Conservation (phyloP, 2,329 filamentous ascomycete genomes). For the Sphaerulina musiva region DNA sequence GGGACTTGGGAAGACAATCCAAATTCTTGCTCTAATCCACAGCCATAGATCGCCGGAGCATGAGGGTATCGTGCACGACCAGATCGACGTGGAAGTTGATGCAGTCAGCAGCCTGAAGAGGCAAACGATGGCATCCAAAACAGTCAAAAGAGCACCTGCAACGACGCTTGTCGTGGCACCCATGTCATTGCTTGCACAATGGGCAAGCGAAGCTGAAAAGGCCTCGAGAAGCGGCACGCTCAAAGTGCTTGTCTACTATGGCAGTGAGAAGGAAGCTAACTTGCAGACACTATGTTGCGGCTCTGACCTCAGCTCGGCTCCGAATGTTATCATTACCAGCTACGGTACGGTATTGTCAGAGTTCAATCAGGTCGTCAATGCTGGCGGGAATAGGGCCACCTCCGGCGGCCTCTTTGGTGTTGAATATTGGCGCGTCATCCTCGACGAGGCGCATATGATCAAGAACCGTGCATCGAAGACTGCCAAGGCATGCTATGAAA, state of each 20-base stretch:
- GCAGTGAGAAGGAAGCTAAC: slow-evolving; percentile 72
- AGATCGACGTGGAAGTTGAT: slow-evolving; percentile 23
- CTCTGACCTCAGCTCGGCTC: slow-evolving; percentile 66
- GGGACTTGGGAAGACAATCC: slow-evolving; percentile 96
- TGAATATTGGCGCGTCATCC: slow-evolving; percentile 88
- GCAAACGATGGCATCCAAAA: slow-evolving; percentile 51
- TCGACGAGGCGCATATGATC: slow-evolving; percentile 92
- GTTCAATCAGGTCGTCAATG: slow-evolving; percentile 62
- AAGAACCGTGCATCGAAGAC: slow-evolving; percentile 85
- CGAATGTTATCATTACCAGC: slow-evolving; percentile 88
- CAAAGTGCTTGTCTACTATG: slow-evolving; percentile 86
- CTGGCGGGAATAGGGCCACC: slow-evolving; percentile 55
- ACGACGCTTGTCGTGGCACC: slow-evolving; percentile 95
- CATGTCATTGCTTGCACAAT: slow-evolving; percentile 93
- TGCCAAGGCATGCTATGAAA: slow-evolving; percentile 86
- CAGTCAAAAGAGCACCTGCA: slow-evolving; percentile 65
- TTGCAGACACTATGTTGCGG: slow-evolving; percentile 71
- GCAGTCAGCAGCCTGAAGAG: slow-evolving; percentile 58
- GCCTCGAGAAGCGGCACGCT: slow-evolving; percentile 78
- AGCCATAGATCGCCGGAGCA: slow-evolving; percentile 57
- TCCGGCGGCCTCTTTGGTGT: slow-evolving; percentile 71
- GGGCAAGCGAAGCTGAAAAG: slow-evolving; percentile 91
- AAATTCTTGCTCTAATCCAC: slow-evolving; percentile 93
- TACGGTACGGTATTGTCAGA: slow-evolving; percentile 91
- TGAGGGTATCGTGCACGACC: slow-evolving; percentile 24